Evolutionary conservation across 768 basidiomycete species (phyloP).

Genomic region (Lanmaoa pseudosensibilis): DNA sequence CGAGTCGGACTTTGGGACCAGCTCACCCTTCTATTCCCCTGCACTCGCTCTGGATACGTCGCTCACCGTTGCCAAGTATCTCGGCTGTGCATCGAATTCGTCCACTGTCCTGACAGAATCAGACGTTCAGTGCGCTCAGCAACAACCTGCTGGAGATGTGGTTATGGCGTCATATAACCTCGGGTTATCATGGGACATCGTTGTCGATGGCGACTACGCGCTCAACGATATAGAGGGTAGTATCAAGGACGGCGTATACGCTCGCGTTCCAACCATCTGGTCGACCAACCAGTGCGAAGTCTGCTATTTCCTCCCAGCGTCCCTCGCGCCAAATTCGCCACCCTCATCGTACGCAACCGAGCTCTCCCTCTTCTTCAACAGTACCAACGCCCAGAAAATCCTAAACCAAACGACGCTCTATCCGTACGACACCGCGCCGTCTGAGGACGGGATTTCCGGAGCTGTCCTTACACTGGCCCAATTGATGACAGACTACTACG

Average conservation of each 20-base stretch:
- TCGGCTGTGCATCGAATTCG: conserved; percentile 6
- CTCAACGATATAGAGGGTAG: conserved; percentile 10
- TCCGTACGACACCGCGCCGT: conserved; percentile 9
- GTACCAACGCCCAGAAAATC: background rate
- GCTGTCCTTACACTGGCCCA: conserved; percentile 3
- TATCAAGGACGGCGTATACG: conserved; percentile 12
- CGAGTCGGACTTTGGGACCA: conserved; percentile 14
- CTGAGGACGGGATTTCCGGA: conserved; percentile 4
- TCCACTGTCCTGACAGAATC: conserved; percentile 5
- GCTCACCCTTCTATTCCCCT: conserved; percentile 13
- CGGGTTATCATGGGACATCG: conserved; percentile 7
- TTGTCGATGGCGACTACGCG: conserved; percentile 11
- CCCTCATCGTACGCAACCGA: conserved; percentile 1
- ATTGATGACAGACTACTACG: conserved; percentile 8
- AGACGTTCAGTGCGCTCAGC: conserved; percentile 4
- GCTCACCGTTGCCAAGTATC: conserved; percentile 4
- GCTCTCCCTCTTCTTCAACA: conserved; percentile 6
- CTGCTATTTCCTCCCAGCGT: conserved; percentile 14
- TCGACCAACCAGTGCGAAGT: conserved; percentile 8
- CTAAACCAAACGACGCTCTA: conserved; percentile 5
- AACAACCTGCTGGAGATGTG: conserved; percentile 3
- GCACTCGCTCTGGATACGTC: conserved; percentile 9
- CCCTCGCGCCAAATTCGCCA: conserved; percentile 4
- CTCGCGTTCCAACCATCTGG: conserved; percentile 13
- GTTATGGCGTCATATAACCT: conserved; percentile 8